Conservation (phyloP, 805 yeast genomes). For the Ogataea siamensis region DNA sequence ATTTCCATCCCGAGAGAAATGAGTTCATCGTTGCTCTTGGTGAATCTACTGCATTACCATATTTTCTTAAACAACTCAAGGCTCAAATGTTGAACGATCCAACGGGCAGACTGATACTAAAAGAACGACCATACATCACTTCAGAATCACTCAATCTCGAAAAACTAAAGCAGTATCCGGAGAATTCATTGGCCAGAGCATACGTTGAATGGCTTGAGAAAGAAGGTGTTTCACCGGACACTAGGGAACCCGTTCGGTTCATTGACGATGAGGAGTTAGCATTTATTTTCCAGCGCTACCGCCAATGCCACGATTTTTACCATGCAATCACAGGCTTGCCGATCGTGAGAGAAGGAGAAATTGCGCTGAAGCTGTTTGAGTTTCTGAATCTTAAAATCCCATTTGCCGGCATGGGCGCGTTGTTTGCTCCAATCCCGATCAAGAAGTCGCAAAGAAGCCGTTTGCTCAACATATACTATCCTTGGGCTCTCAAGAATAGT, state of each 20-base stretch:
- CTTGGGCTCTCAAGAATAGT: constrained; percentile 84
- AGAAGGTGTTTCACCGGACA: constrained; percentile 92
- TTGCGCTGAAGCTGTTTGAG: constrained; percentile 88
- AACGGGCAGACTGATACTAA: constrained; percentile 72
- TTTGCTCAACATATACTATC: constrained; percentile 68
- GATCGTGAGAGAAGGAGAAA: constrained; percentile 92
- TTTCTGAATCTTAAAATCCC: constrained; percentile 91
- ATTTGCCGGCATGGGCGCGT: constrained; percentile 90
- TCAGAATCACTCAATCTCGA: constrained; percentile 65
- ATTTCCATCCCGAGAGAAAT: constrained; percentile 71
- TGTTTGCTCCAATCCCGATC: constrained; percentile 83
- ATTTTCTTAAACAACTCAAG: constrained; percentile 60
- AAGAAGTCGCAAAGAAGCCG: constrained; percentile 60
- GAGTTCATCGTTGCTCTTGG: constrained; percentile 80
- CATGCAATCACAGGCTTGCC: constrained; percentile 92
- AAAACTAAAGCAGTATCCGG: constrained; percentile 56
- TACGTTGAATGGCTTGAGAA: constrained; percentile 78
- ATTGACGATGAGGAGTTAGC: constrained; percentile 90
- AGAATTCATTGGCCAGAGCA: constrained; percentile 72
- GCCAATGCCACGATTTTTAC: constrained; percentile 96
- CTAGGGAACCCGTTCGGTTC: constrained; percentile 82
- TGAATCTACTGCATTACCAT: constrained; percentile 81
- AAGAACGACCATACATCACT: constrained; percentile 82
- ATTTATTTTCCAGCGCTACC: constrained; percentile 86
- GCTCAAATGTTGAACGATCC: constrained; percentile 72